Percentiles rank a stretch among this genome's conserved stretches.
Evolutionary conservation across 1,284 basidiomycete species (phyloP).

Genomic region (Phellinidium pouzarii): DNA sequence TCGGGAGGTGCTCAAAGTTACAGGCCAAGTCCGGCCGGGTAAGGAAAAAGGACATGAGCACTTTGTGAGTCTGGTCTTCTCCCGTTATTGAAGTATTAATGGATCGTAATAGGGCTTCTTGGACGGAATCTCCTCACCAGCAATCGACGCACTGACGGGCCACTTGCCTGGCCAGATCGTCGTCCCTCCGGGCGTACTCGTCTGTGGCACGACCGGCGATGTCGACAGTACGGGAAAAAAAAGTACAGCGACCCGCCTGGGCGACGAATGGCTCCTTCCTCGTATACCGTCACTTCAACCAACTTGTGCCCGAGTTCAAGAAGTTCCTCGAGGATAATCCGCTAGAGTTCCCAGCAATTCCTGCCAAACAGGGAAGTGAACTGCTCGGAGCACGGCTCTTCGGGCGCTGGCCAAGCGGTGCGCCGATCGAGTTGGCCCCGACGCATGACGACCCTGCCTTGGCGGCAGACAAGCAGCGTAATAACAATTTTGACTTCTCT

Average conservation of each 20-base stretch:
- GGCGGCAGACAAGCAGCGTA: conserved; percentile 32
- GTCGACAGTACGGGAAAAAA: background rate
- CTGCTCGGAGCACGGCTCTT: conserved; percentile 47
- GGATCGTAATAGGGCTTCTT: conserved; percentile 30
- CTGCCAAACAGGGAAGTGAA: conserved; percentile 36
- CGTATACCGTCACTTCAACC: conserved; percentile 45
- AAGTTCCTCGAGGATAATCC: conserved; percentile 40
- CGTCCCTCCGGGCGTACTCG: conserved; percentile 32
- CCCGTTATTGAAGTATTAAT: background rate
- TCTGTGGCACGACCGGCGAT: conserved; percentile 35
- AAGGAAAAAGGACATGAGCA: conserved; percentile 31
- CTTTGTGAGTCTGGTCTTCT: conserved; percentile 23
- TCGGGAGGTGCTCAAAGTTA: conserved; percentile 27
- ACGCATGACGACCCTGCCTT: conserved; percentile 35
- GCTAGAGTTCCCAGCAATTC: conserved; percentile 31
- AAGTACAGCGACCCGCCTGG: conserved; percentile 36
- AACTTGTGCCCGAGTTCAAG: conserved; percentile 50
- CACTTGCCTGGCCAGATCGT: conserved; percentile 34
- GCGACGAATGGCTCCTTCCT: conserved; percentile 48
- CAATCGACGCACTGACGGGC: conserved; percentile 34
- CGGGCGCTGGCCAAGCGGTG: conserved; percentile 58
- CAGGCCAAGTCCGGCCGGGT: conserved; percentile 30
- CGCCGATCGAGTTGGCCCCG: conserved; percentile 40
- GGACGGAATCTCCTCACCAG: conserved; percentile 42
- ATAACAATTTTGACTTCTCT: conserved; percentile 41